phyloP scores from a whole-genome alignment of 2,329 filamentous ascomycete genomes.

The Beauveria asiatica region DNA sequence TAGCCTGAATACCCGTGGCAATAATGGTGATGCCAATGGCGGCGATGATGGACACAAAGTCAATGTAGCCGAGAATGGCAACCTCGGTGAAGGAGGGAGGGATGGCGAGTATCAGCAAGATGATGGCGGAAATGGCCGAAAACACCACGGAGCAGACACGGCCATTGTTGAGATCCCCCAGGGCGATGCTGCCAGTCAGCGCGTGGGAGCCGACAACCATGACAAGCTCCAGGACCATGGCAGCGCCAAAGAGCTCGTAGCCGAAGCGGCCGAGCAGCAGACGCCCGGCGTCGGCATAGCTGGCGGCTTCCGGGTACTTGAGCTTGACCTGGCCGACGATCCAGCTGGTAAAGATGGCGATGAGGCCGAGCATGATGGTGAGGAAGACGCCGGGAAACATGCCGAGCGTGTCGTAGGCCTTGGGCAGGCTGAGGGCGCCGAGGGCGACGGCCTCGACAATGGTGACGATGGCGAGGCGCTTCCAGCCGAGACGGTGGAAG shows the following conservation, averaged over 20 bases:
- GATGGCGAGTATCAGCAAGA: slow-evolving; percentile 29
- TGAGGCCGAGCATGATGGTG: slow-evolving; percentile 12
- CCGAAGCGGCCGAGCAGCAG: slow-evolving; percentile 48
- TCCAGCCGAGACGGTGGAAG: slow-evolving; percentile 42
- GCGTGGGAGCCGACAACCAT: slow-evolving; percentile 61
- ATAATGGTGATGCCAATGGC: slow-evolving; percentile 57
- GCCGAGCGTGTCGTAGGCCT: slow-evolving; percentile 31
- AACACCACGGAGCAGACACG: slow-evolving; percentile 30
- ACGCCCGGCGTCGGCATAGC: slow-evolving; percentile 54
- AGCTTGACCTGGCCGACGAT: slow-evolving; percentile 25
- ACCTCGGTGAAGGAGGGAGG: slow-evolving; percentile 32
- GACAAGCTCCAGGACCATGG: slow-evolving; percentile 50
- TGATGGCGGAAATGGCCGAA: slow-evolving; percentile 28
- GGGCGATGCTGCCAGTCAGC: slow-evolving; percentile 55
- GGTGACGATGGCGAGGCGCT: slow-evolving; percentile 39
- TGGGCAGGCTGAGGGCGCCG: slow-evolving; percentile 37
- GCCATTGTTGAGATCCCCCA: slow-evolving; percentile 51
- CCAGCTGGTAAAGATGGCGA: slow-evolving; percentile 15
- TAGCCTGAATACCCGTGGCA: slow-evolving; percentile 40
- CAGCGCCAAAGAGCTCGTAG: slow-evolving; percentile 47
- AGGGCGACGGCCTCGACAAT: slow-evolving; percentile 44
- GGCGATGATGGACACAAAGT: slow-evolving; percentile 48
- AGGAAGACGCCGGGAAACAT: slow-evolving; percentile 25
- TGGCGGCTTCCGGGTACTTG: slow-evolving; percentile 43
- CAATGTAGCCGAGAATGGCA: slow-evolving; percentile 32